Conservation (phyloP, 306 rosid species). For the Vicia sativa region DNA sequence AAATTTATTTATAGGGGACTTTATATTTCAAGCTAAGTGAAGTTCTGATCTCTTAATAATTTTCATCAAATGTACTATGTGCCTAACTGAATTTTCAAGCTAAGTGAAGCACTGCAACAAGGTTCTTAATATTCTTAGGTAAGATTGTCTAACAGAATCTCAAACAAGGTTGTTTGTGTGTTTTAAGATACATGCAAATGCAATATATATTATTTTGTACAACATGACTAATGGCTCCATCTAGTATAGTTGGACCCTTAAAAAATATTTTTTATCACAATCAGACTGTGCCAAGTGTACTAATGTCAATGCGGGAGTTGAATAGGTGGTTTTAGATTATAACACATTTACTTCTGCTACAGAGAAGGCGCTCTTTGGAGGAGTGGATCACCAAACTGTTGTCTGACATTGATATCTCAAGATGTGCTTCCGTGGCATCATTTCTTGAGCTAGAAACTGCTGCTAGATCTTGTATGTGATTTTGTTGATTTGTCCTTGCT, state of each 20-base stretch:
- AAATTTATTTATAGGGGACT: too few relatives aligned
- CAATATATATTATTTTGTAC: constrained; percentile 20
- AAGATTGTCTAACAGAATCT: constrained; percentile 32
- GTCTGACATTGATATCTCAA: constrained; percentile 88
- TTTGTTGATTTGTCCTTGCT: constrained; percentile 42
- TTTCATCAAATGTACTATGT: too few relatives aligned
- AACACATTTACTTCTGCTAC: constrained; percentile 55
- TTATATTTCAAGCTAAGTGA: too few relatives aligned
- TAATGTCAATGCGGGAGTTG: constrained; percentile 28
- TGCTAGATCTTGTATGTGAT: constrained; percentile 90
- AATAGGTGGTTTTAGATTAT: constrained; percentile 27
- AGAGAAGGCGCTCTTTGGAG: constrained; percentile 98
- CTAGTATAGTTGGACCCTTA: constrained; percentile 8
- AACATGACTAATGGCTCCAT: constrained; percentile 16
- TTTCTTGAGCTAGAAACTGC: constrained; percentile 97
- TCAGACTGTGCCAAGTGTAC: constrained; percentile 23
- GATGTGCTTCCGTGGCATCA: constrained; percentile 91
- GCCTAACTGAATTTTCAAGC: too few relatives aligned
- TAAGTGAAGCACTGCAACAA: too few relatives aligned
- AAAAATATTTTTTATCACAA: constrained; percentile 5
- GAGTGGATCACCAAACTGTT: constrained; percentile 89
- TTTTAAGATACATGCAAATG: constrained; percentile 24
- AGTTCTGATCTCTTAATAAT: too few relatives aligned
- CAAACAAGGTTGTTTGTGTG: constrained; percentile 20
- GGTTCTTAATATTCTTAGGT: constrained; percentile 17